phyloP scores from a whole-genome alignment of 2,329 filamentous ascomycete genomes.

The Esteya vermicola region DNA sequence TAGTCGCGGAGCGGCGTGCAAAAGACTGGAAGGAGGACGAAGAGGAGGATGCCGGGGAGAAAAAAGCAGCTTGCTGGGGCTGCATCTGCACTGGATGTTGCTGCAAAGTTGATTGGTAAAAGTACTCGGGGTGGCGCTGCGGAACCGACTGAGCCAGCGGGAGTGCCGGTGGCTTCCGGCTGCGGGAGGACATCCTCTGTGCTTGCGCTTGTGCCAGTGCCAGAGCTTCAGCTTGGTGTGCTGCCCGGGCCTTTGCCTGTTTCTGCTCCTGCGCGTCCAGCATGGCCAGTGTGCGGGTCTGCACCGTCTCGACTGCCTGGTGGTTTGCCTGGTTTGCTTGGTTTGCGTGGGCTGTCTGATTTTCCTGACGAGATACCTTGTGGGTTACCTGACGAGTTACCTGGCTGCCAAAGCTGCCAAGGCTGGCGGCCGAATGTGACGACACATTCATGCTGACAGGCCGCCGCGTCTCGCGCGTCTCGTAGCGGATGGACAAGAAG shows the following conservation, averaged over 20 bases:
- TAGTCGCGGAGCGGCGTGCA: constrained; percentile 4
- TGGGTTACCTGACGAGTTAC: too few relatives aligned
- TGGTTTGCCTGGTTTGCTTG: neutral
- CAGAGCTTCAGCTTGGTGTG: neutral
- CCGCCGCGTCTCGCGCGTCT: neutral
- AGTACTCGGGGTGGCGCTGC: constrained; percentile 5
- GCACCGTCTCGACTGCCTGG: neutral
- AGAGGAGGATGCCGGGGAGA: neutral
- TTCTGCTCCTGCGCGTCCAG: constrained; percentile 8
- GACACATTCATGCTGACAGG: too few relatives aligned
- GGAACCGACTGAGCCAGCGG: neutral
- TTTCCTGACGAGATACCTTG: too few relatives aligned
- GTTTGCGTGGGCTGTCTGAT: too few relatives aligned
- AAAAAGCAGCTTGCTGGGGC: neutral
- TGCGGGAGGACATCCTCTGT: neutral
- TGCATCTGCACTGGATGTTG: neutral
- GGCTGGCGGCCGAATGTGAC: neutral
- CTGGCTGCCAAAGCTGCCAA: too few relatives aligned
- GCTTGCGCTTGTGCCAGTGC: neutral
- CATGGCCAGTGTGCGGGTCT: constrained; percentile 3
- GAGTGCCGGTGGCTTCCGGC: neutral
- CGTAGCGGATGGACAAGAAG: constrained; percentile 2
- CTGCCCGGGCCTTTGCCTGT: neutral
- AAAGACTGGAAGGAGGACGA: neutral
- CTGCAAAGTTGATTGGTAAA: constrained; percentile 6